Evolutionary conservation across 768 basidiomycete species (phyloP), one percentile per base, ranked within the genome.

Genomic region (Pisolithus marmoratus): DNA sequence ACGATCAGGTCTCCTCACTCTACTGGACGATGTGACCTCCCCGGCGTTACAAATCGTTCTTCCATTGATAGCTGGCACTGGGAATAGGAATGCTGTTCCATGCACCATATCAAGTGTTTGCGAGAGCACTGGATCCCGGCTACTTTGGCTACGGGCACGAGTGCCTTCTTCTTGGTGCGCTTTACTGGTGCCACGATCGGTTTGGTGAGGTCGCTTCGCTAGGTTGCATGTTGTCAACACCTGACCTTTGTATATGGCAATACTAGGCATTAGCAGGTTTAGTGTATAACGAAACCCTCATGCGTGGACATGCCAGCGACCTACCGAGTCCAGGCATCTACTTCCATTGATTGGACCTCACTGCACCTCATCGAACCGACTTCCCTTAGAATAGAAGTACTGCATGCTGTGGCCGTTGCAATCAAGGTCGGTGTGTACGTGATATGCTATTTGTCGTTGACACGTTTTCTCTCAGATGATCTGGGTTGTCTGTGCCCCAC

Each of bases 141-240:
- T 44, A 84, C 90, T 57, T 65, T 90, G 48, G 89, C 90, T 4
- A 78, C 82, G 20, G 86, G 87, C 27, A 93, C 90, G 9, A 85
- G 88, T 61, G 89, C 88, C 11, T 93, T 92, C 67, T 92, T 93
- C 69, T 75, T 92, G 50, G 87, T 90, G 42, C 79, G 90, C 41
- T 92, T 92, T 69, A 91, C 89, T 36, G 90, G 90, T 8, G 87
- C 90, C 29, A 90, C 90, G 2, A 74, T 85, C 37, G 90, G 90
- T 54, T 68, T 93, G 71, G 90, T 89, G 66, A 59, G 84, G 34
- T 64, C 55, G 57, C 53, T 17, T 26, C 38, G 2, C 44, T 27
- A 26, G 27, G 53, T 3, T 34, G 41, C 31, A 7, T 19, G 22
- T n/a, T 43, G 44, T 20, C n/a, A 53, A 54, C 37, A 46, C 40